A percentile compares a stretch with the other conserved stretches of the same genome.
phyloP scores from a whole-genome alignment of 2,329 filamentous ascomycete genomes.

The Fusarium illudens region DNA sequence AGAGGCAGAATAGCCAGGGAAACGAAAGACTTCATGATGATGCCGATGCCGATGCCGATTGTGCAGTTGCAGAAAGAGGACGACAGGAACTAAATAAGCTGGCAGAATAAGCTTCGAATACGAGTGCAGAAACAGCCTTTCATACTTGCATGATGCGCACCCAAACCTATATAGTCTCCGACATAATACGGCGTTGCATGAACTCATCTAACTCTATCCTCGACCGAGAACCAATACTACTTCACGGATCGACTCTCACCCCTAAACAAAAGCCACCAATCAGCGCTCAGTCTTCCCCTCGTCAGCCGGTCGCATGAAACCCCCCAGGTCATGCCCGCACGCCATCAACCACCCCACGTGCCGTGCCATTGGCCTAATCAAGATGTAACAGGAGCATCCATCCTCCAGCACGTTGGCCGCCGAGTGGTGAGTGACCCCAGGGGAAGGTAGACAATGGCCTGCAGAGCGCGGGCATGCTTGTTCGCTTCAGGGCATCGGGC shows the following conservation, averaged over 20 bases:
- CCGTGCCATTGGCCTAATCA: constrained; percentile 18
- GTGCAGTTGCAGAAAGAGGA: background rate
- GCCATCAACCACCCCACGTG: constrained; percentile 35
- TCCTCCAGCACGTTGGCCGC: constrained; percentile 24
- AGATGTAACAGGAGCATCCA: constrained; percentile 9
- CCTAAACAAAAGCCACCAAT: constrained; percentile 25
- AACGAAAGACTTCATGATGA: constrained; percentile 40
- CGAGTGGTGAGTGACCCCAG: constrained; percentile 22
- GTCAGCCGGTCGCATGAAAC: constrained; percentile 29
- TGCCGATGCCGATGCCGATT: no score
- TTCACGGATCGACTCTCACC: constrained; percentile 13
- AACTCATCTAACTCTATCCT: constrained; percentile 35
- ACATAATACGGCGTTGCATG: constrained; percentile 24
- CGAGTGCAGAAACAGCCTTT: background rate
- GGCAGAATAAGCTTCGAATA: background rate
- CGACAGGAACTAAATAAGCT: background rate
- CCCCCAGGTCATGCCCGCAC: constrained; percentile 16
- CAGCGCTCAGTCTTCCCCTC: constrained; percentile 6
- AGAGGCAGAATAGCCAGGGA: constrained; percentile 38
- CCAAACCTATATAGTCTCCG: constrained; percentile 6
- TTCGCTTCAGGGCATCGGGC: constrained; percentile 25
- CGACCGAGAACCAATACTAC: constrained; percentile 33
- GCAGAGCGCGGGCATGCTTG: constrained; percentile 7
- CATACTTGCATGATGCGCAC: background rate
- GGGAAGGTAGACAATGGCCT: background rate